A percentile compares a stretch with the other conserved stretches of the same genome.
phyloP scores from a whole-genome alignment of 1,284 basidiomycete species.

The Phellopilus nigrolimitatus region DNA sequence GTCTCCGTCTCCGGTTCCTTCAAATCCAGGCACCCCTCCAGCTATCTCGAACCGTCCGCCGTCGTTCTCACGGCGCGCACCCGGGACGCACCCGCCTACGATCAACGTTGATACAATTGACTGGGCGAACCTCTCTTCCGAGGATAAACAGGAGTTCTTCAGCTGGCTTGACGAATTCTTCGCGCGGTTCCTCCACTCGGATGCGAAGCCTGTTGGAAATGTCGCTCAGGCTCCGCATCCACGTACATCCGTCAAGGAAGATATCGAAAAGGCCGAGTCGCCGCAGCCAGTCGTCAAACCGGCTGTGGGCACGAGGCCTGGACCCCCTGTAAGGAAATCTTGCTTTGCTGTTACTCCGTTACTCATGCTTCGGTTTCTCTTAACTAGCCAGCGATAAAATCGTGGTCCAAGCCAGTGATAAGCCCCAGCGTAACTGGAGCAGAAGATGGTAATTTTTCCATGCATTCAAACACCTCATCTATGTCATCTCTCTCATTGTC shows the following conservation, averaged over 20 bases:
- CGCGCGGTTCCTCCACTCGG: slow-evolving; percentile 34
- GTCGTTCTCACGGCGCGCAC: neutral
- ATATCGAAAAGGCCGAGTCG: neutral
- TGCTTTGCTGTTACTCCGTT: neutral
- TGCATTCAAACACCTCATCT: neutral
- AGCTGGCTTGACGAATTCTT: slow-evolving; percentile 77
- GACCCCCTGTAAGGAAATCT: slow-evolving; percentile 12
- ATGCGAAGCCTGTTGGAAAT: neutral
- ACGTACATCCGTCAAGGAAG: no score
- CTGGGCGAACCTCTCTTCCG: slow-evolving; percentile 59
- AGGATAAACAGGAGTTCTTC: slow-evolving; percentile 72
- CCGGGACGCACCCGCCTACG: neutral
- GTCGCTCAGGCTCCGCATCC: no score
- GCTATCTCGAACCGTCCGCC: neutral
- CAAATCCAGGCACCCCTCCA: neutral
- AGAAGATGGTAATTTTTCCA: neutral
- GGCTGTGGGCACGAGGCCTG: neutral
- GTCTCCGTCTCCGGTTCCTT: neutral
- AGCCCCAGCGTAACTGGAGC: neutral
- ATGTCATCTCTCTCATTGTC: neutral
- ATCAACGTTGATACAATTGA: slow-evolving; percentile 39
- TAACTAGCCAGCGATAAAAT: slow-evolving; percentile 11
- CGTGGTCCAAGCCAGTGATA: slow-evolving; percentile 15
- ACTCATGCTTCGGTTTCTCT: neutral
- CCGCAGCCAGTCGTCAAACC: neutral